Base-by-base conservation (phyloP, 1,284 basidiomycete species). In the Porogramme epimiltina region DNA sequence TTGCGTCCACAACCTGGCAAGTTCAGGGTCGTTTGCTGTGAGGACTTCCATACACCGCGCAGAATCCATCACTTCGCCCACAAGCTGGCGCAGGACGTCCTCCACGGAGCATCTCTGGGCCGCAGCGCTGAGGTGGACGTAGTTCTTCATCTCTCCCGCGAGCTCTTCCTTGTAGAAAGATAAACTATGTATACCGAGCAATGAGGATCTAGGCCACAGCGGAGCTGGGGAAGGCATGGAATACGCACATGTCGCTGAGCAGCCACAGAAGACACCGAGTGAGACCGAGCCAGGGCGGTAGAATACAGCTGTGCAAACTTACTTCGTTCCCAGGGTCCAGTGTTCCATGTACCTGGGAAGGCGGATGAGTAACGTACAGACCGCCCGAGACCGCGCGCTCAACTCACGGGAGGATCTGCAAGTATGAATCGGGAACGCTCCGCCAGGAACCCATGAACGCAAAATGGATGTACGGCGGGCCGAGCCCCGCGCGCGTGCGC, bases 111-210 rank as follows among this genome's bases (percentile, higher is more conserved):
- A 47, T 28, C 47, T 44, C 33, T 59, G 54, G 1, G 52, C 57
- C 1, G 19, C 33, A 0, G 54, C 47, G 8, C 54, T 49, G 5
- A 59, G 47, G 33, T 59, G 54, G 9, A 55, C 41, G 26, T 55
- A 55, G 36, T 55, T 55, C 34, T 41, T 49, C 31, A n/a, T 51
- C 33, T 55, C 54, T n/a, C 54, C 54, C 1, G 49, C 49, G 2
- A 55, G 20, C 18, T 51, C 37, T 39, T 55, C 54, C 22, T 55
- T 55, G 42, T 59, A 56, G 42, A 59, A 59, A 1, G 57, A 59
- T 19, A 59, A 34, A 19, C 54, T 56, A 11, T 10, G 31, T 8
- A 4, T 10, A 24, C 8, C 8, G 16, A 19, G 20, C 26, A 25
- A 19, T 28, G 11, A 25, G 26, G 25, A 36, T 51, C 2, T 23